These are phyloP conservation scores for Fusarium sp. DNA, from an alignment of 2,329 filamentous ascomycete genomes.

Conservation along the genomic window DNA sequence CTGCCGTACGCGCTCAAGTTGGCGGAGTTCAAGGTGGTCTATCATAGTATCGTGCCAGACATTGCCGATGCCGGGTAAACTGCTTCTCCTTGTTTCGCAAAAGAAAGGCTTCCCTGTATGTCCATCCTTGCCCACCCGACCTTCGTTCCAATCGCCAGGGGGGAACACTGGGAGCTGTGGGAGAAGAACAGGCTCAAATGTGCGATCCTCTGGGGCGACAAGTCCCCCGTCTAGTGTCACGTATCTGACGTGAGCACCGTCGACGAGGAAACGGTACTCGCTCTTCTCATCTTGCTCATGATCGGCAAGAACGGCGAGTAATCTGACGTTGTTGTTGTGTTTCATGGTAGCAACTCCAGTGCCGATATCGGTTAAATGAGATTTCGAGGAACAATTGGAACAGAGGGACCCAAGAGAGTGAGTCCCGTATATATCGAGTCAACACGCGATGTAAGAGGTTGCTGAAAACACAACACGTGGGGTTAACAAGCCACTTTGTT, in stretches of 20 bases:
- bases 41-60: conserved; percentile 55
- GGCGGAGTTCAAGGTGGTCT: conserved; percentile 54
- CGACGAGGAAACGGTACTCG: conserved; percentile 58
- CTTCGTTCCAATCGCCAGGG: conserved; percentile 59
- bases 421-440: conserved; percentile 6
- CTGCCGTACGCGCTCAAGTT: conserved; percentile 43
- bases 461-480: conserved; percentile 24
- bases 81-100: conserved; percentile 40
- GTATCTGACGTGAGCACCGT: conserved; percentile 57
- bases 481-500: conserved; percentile 8
- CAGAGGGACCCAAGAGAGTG: not conserved
- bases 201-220: conserved; percentile 52
- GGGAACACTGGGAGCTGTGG: conserved; percentile 56
- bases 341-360: conserved; percentile 21
- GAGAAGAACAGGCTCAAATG: conserved; percentile 53
- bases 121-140: conserved; percentile 51
- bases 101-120: conserved; percentile 49
- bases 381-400: not conserved
- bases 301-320: conserved; percentile 49
- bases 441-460: conserved; percentile 8
- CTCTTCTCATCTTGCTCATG: conserved; percentile 47
- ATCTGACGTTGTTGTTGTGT: conserved; percentile 44
- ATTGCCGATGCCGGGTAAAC: conserved; percentile 52
- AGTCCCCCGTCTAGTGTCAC: conserved; percentile 56
- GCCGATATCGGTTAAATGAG: not conserved